Percentiles rank a stretch among this genome's conserved stretches.
These are phyloP conservation scores for Xylaria longipes DNA, from an alignment of 495 filamentous ascomycete species.

Conservation along the genomic window DNA sequence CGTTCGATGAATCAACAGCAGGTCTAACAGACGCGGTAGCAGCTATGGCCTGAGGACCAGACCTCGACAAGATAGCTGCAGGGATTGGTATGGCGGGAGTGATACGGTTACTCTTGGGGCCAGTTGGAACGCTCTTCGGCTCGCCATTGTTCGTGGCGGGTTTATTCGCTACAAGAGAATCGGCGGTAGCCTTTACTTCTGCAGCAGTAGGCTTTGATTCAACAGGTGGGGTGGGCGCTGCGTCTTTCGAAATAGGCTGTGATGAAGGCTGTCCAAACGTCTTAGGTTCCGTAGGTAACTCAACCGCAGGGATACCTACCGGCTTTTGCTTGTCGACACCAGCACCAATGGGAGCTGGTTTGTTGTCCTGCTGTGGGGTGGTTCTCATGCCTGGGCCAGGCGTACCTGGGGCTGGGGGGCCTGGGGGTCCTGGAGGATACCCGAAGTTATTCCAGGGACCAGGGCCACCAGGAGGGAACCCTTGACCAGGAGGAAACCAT, in stretches of 20 bases:
- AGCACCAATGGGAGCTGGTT: conserved; percentile 63
- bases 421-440: conserved; percentile 53
- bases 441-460: conserved; percentile 63
- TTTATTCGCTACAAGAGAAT: conserved; percentile 46
- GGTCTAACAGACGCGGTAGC: conserved; percentile 43
- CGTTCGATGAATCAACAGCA: conserved; percentile 42
- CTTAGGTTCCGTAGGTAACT: conserved; percentile 49
- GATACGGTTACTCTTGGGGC: conserved; percentile 63
- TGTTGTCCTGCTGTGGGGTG: conserved; percentile 47
- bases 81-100: conserved; percentile 67
- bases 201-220: conserved; percentile 70
- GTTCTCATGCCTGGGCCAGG: conserved; percentile 47
- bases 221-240: conserved; percentile 58
- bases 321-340: conserved; percentile 54
- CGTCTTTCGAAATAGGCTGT: conserved; percentile 35
- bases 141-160: conserved; percentile 42
- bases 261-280: conserved; percentile 44
- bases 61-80: conserved; percentile 66
- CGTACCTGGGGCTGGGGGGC: conserved; percentile 41
- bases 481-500: conserved; percentile 85
- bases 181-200: conserved; percentile 59
- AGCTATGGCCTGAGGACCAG: conserved; percentile 40
- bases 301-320: conserved; percentile 43
- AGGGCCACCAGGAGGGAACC: conserved; percentile 69
- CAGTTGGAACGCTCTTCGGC: conserved; percentile 60